These are phyloP conservation scores for Oryza nivara DNA, from an alignment of 176 grass and related monocot species.

Conservation along the genomic window DNA sequence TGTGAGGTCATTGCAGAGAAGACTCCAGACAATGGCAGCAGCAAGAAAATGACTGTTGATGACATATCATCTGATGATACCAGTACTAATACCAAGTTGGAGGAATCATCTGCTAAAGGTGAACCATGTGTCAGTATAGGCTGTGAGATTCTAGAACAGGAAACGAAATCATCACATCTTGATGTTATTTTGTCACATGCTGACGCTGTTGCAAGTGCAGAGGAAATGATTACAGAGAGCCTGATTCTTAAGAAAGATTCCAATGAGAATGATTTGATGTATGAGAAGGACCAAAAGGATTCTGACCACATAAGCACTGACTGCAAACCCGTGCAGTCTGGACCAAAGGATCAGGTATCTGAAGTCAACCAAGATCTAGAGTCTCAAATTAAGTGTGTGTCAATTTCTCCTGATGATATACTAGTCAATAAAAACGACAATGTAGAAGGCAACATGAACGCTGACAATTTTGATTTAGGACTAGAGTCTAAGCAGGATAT, in stretches of 20 bases:
- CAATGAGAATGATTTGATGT: slow-evolving; percentile 27
- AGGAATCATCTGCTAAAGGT: slow-evolving; percentile 21
- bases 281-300: slow-evolving; percentile 8
- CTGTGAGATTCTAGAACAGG: slow-evolving; percentile 24
- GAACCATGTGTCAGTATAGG: slow-evolving; percentile 20
- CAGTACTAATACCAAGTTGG: slow-evolving; percentile 25
- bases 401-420: slow-evolving; percentile 63
- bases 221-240: slow-evolving; percentile 24
- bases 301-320: slow-evolving; percentile 5
- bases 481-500: slow-evolving; percentile 74
- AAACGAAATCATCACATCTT: neutral
- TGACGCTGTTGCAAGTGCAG: neutral
- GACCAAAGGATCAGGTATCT: slow-evolving; percentile 65
- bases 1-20: slow-evolving; percentile 26
- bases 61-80: neutral
- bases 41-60: slow-evolving; percentile 31
- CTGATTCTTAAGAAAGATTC: slow-evolving; percentile 31
- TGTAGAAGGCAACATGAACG: slow-evolving; percentile 69
- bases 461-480: slow-evolving; percentile 78
- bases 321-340: slow-evolving; percentile 2
- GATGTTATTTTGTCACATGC: neutral
- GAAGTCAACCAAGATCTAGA: slow-evolving; percentile 57
- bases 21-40: slow-evolving; percentile 19
- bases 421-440: slow-evolving; percentile 62
- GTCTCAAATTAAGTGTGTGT: slow-evolving; percentile 66